Evolutionary conservation across 83 land plant species (phyloP), one percentile per base, ranked within the genome.

Genomic region (Picea mariana): DNA sequence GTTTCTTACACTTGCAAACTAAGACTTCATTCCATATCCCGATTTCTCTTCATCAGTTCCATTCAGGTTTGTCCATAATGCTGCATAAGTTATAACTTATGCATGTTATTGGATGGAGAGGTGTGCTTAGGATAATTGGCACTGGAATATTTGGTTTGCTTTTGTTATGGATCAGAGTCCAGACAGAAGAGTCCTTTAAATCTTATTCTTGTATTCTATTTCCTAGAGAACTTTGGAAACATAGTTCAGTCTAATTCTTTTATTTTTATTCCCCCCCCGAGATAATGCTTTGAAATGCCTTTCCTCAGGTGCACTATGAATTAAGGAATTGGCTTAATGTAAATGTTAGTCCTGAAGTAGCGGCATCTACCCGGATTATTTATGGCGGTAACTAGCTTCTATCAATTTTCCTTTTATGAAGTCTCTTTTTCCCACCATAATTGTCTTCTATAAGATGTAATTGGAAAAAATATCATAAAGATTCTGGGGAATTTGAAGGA

Each of bases 291-390:
- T 13, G 18, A 11, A 21, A 15, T 76, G 18, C 27, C 60, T 81
- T 23, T 60, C 47, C 31, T 24, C 85, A 94, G 97, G 95, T 94
- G 62, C 98, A 95, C 81, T 75, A 31, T 84, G 94, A 88, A 68
- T 72, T 95, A 81, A 84, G 98, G 78, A 89, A 89, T 66, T 95
- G 97, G 97, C 84, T 95, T 47, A 65, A 84, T 1, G 75, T 66
- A 17, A 89, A 92, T 86, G 96, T 91, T 42, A 84, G 95, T 79
- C 82, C 89, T 82, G 93, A 92, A 81, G 95, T 95, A 85, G 98
- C 98, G 75, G 81, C 60, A 61, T 77, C 88, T 65, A 87, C 87
- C 40, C 87, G 98, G 81, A 95, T 95, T 64, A 91, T 94, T 16
- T 95, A 95, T 89, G 98, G 98, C 86, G 98, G 98, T 93, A 87